phyloP scores from a whole-genome alignment of 1,139 yeast genomes.

The Pneumocystis jirovecii region DNA sequence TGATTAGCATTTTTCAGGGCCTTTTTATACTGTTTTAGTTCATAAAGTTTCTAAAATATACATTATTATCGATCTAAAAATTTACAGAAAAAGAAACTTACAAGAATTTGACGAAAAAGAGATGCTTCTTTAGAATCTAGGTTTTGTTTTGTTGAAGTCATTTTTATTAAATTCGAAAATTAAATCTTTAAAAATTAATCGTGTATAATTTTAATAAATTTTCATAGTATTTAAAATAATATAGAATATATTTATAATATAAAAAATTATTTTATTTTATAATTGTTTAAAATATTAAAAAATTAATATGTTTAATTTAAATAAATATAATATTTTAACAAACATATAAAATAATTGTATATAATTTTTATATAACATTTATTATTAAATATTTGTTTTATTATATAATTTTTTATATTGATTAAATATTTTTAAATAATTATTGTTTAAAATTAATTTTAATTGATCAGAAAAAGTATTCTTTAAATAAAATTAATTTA shows the following conservation, averaged over 20 bases:
- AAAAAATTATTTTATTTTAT: neutral
- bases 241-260: neutral
- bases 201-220: neutral
- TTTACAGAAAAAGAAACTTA: neutral
- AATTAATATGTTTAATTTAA: too few species aligned
- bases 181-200: neutral
- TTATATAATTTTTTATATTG: too few species aligned
- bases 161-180: neutral
- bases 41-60: constrained; percentile 47
- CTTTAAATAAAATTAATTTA: too few species aligned
- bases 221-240: neutral
- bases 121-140: neutral
- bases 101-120: neutral
- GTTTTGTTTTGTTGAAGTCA: neutral
- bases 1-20: constrained; percentile 63
- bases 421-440: too few species aligned
- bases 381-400: too few species aligned
- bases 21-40: constrained; percentile 72
- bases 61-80: neutral
- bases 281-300: too few species aligned
- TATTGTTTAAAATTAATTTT: too few species aligned
- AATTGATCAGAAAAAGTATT: too few species aligned
- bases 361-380: too few species aligned
- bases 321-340: too few species aligned
- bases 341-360: too few species aligned